Conservation (phyloP, 805 yeast species). For the Candida coquimbonensis region DNA sequence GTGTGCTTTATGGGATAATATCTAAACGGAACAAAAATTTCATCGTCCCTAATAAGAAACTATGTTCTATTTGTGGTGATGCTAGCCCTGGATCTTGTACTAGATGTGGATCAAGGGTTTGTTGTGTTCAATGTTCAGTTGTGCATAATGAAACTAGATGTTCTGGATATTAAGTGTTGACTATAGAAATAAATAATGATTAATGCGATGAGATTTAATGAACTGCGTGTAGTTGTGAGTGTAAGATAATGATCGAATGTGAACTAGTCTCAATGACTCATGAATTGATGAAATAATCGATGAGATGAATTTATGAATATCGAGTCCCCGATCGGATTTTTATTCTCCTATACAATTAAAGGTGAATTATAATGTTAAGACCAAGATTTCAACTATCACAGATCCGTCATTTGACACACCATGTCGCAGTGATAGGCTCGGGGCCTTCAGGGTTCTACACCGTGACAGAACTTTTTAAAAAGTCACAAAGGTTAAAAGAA, state of each 20-base stretch:
- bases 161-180: not conserved
- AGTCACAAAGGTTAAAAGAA: constrained; percentile 15
- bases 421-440: constrained; percentile 63
- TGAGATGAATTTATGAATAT: no score
- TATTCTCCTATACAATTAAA: no score
- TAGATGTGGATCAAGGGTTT: constrained; percentile 34
- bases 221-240: no score
- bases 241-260: no score
- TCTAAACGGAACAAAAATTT: constrained; percentile 27
- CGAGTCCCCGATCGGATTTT: no score
- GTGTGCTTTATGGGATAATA: constrained; percentile 23
- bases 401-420: constrained; percentile 5
- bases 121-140: constrained; percentile 32
- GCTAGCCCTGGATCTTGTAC: constrained; percentile 34
- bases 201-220: not conserved
- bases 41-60: constrained; percentile 29
- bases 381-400: not conserved
- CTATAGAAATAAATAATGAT: not conserved
- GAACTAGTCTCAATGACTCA: not conserved
- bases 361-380: not conserved
- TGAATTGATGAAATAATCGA: not conserved
- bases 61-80: constrained; percentile 42
- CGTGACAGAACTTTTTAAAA: constrained; percentile 59
- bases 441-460: constrained; percentile 98
- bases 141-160: constrained; percentile 41